Evolutionary conservation across 73 alveolate species (phyloP), one percentile per base, ranked within the genome.

Genomic region (Loxodes magnus): DNA sequence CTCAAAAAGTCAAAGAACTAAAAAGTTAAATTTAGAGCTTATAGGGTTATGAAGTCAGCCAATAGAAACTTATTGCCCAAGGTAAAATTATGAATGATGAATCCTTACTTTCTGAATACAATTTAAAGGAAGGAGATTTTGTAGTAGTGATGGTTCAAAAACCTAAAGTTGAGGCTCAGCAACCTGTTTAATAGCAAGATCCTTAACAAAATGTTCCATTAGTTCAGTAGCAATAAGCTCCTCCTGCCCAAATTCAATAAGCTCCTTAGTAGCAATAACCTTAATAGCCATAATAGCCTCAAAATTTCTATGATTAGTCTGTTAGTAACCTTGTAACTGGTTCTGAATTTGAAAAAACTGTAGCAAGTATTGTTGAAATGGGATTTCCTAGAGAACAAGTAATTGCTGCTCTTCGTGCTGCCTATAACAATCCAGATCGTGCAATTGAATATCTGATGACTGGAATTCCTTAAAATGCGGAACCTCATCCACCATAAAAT

Each of bases 341-440:
- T 16, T 64, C 69, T 1, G 74, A 60, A 20, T 15, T 63, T 7
- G 85, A 70, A 24, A 56, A 42, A 9, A 38, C 82, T 20, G 65
- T 77, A 7, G 22, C 9, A 4, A 71, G 49, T 12, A 37, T 75
- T 51, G 28, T 55, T 46, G 57, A 42, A 51, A 37, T 76, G 54
- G 87, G 83, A 15, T 75, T 65, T 14, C 52, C 35, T 22, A 54
- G 71, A 48, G 73, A 56, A 0, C 37, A 73, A 27, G 74, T 72
- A 51, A 41, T 43, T 25, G 46, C 52, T 34, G 86, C 87, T n/a
- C 21, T 78, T 39, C 34, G 76, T 51, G 92, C 92, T 17, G 92
- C 92, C 4, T 73, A 24, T 26, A 53, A 56, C 48, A 66, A 71
- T 33, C 87, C 87, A 19, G 87, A 78, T 43, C 54, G 85, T 14